A percentile compares a stretch with the other conserved stretches of the same genome.
Evolutionary conservation across 164 flowering plant genomes (phyloP).

Genomic region (Chimonanthus salicifolius): DNA sequence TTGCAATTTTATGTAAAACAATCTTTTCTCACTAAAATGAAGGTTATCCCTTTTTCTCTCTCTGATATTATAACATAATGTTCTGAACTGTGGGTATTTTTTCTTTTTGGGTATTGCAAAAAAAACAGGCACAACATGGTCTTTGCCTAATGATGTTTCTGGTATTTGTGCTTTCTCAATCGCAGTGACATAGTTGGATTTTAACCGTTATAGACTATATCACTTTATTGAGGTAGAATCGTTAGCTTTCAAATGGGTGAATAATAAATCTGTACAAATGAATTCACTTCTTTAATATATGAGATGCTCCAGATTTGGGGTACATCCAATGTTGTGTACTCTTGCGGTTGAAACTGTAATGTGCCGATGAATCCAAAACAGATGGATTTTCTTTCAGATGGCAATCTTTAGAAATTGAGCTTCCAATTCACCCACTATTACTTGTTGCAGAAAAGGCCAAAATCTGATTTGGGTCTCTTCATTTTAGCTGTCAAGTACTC

Average conservation of each 20-base stretch:
- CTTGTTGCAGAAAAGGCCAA: constrained; percentile 6
- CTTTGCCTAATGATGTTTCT: background rate
- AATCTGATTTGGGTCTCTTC: constrained; percentile 17
- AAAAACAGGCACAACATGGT: background rate
- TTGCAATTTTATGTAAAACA: constrained; percentile 14
- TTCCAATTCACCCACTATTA: background rate
- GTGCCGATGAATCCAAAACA: background rate
- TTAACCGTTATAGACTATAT: background rate
- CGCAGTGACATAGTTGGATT: background rate
- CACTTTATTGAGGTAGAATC: too few species aligned
- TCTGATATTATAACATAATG: background rate
- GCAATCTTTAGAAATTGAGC: background rate
- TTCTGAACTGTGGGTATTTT: background rate
- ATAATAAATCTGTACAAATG: background rate
- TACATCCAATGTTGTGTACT: background rate
- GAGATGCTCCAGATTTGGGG: background rate
- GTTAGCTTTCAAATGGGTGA: background rate
- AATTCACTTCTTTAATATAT: background rate
- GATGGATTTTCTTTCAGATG: background rate
- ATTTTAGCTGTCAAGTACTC: background rate
- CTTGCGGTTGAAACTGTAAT: background rate
- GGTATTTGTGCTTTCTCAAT: background rate
- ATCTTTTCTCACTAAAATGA: constrained; percentile 11
- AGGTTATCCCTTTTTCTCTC: background rate
- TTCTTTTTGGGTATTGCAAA: background rate